Evolutionary conservation across 192 early-diverging fungal species (phyloP), one percentile per base, ranked within the genome.

Genomic region (Funneliformis mosseae): DNA sequence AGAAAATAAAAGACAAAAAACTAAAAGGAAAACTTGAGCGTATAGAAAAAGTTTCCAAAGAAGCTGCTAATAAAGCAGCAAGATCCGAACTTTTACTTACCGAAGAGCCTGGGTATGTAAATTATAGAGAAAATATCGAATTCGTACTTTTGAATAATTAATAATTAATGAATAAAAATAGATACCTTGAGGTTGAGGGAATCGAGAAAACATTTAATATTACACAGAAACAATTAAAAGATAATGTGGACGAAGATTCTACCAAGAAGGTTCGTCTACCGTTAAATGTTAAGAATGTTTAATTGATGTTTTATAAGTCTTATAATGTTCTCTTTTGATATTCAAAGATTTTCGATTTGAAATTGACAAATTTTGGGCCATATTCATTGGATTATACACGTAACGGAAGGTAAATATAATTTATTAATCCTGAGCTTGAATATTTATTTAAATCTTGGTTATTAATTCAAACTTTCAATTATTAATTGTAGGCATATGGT

Each of bases 151-250:
- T n/a, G 16, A 74, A 10, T 50, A 23, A 12, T 28, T 55, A 23
- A 33, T 33, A 28, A n/a, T 59, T 0, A 71, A 45, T 45, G 42
- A 72, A 21, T 71, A 88, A 94, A 45, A 90, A 87, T 6, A 96
- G 97, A 43, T 95, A 84, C 79, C 82, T 99, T 63, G 95, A 96
- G 84, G 92, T 95, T 3, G 97, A 99, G 70, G 92, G 92, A 1
- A 89, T 96, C 76, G 97, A 99, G 84, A 91, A 91, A 77, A 99
- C 97, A 4, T 96, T 90, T 83, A 94, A 95, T 78, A 90, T 96
- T 64, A 88, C 90, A 43, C 97, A 98, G 81, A 79, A 86, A 50
- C 84, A 92, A 73, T 77, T 94, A 66, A 83, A 77, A 3, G 87
- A 93, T 23, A 84, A 91, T 59, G 88, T 97, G 21, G 96, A 97